Evolutionary conservation across 225 moss, liverwort and hornwort genomes (phyloP).

Genomic region (Polytrichum formosum): DNA sequence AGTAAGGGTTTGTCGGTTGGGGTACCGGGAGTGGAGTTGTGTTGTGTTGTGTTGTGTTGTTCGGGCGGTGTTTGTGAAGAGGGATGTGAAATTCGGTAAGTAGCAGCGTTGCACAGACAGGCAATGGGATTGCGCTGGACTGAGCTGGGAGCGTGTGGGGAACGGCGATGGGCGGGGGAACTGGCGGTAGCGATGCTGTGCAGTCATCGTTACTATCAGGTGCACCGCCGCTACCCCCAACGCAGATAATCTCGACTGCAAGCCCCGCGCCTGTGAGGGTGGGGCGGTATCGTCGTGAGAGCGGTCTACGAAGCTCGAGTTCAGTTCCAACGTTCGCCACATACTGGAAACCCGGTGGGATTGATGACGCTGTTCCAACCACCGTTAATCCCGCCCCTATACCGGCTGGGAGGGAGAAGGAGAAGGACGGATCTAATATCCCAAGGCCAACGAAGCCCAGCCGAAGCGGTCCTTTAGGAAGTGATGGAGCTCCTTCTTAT

Average conservation of each 20-base stretch:
- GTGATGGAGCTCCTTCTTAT: conserved; percentile 32
- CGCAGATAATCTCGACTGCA: conserved; percentile 19
- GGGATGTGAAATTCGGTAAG: conserved; percentile 25
- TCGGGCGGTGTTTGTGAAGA: background rate
- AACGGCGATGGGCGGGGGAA: conserved; percentile 38
- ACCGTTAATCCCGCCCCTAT: background rate
- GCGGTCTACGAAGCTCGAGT: conserved; percentile 33
- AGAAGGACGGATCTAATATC: conserved; percentile 22
- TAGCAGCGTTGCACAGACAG: conserved; percentile 9
- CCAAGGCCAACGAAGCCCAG: conserved; percentile 36
- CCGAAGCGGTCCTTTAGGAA: conserved; percentile 42
- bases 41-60: background rate
- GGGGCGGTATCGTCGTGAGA: conserved; percentile 44
- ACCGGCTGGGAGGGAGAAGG: conserved; percentile 1
- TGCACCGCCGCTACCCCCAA: conserved; percentile 22
- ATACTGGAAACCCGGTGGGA: conserved; percentile 23
- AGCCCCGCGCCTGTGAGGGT: conserved; percentile 27
- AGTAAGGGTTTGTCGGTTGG: too few species aligned
- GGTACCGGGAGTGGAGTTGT: background rate
- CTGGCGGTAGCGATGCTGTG: conserved; percentile 22
- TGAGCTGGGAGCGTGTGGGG: conserved; percentile 25
- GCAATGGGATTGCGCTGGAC: conserved; percentile 52
- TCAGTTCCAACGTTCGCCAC: conserved; percentile 56
- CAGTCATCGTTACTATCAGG: conserved; percentile 14
- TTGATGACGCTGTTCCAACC: conserved; percentile 4